Base-by-base conservation (phyloP, 257 asterid genomes). In the Capsicum chinense region DNA sequence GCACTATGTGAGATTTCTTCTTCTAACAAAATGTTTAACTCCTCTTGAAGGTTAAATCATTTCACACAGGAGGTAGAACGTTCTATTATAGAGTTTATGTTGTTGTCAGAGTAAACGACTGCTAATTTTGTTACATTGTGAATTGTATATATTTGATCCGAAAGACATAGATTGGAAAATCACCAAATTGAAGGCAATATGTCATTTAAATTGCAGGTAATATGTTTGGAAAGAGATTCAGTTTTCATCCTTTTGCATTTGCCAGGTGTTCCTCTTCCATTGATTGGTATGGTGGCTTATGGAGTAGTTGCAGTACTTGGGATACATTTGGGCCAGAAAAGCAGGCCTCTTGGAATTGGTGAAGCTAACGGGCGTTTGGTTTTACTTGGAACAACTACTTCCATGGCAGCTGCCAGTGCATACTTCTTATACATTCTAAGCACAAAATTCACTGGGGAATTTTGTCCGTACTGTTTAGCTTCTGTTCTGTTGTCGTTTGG, bases 321-420 rank as follows among this genome's bases (percentile, higher is more conserved):
- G 82, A 76, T 94, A 79, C 92, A 92, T 79, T 84, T 92, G 87
- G 88, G 91, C 84, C 88, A 89, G 69, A 90, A 89, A 85, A 81
- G 83, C 71, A 85, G 60, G 82, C 89, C 90, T 59, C 80, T 89
- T 81, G 90, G 79, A 80, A 80, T 90, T 79, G 90, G 85, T 83
- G 90, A 87, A 92, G 87, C 89, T 64, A 85, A 90, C 74, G 93
- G 90, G 56, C 92, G 93, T 70, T 71, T 89, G 47, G 56, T 93
- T 86, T 90, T 96, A 85, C 89, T 90, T 84, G 92, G 96, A 84
- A 87, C 89, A 50, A 93, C 95, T 57, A 92, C 98, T 79, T 91
- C 99, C 48, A 94, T 96, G 99, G 98, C 97, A 15, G 98, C 89
- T 78, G 95, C 99, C 56, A 93, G 99, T 89, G 90, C 95, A 70